phyloP scores from a whole-genome alignment of 257 asterid species.

The Anisodus tanguticus region DNA sequence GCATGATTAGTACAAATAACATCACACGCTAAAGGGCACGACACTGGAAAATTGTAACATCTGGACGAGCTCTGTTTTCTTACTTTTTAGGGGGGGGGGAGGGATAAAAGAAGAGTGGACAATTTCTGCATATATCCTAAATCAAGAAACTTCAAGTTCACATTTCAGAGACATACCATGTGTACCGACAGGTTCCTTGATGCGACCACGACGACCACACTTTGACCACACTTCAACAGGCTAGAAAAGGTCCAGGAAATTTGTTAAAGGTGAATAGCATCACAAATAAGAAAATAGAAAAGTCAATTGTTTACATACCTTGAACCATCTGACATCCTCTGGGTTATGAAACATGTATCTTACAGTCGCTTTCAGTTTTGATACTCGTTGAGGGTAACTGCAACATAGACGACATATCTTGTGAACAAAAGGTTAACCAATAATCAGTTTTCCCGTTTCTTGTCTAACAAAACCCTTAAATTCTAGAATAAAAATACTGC shows the following conservation, averaged over 20 bases:
- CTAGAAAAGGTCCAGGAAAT: constrained; percentile 48
- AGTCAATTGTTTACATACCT: constrained; percentile 51
- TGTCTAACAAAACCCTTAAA: neutral
- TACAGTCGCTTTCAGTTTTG: constrained; percentile 87
- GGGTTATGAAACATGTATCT: constrained; percentile 95
- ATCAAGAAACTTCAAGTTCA: constrained; percentile 19
- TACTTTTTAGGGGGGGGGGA: neutral
- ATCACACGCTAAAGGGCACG: neutral
- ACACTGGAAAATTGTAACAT: neutral
- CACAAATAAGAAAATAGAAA: constrained; percentile 16
- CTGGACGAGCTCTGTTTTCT: neutral
- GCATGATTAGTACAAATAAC: constrained; percentile 12
- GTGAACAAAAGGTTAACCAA: constrained; percentile 34
- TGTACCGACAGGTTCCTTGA: constrained; percentile 97
- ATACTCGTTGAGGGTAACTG: constrained; percentile 98
- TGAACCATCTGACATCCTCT: constrained; percentile 99
- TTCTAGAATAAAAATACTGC: constrained; percentile 4
- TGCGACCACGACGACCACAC: constrained; percentile 92
- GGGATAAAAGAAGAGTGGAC: neutral
- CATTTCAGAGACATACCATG: constrained; percentile 65
- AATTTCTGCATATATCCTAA: neutral
- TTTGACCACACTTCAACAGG: constrained; percentile 95
- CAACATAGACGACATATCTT: constrained; percentile 38
- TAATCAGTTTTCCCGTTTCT: neutral
- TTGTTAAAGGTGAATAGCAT: neutral